Conservation (phyloP, 2,329 filamentous ascomycete genomes). For the Trichophyton verrucosum region DNA sequence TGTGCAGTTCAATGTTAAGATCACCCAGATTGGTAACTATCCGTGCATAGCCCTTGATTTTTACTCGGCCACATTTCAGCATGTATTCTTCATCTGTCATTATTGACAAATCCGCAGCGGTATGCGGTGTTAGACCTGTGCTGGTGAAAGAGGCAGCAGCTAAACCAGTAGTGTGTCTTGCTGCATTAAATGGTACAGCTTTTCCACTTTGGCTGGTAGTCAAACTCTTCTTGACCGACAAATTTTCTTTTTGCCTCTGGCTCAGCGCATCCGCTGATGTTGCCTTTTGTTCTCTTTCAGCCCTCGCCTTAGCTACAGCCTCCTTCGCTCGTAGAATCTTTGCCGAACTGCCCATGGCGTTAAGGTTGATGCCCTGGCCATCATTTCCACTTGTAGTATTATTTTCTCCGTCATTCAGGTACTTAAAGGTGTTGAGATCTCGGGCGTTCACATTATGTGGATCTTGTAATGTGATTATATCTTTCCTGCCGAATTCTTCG, state of each 20-base stretch:
- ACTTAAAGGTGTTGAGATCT: constrained; percentile 79
- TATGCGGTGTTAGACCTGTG: constrained; percentile 85
- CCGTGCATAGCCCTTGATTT: constrained; percentile 82
- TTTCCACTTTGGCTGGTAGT: constrained; percentile 19
- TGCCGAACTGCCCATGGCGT: constrained; percentile 61
- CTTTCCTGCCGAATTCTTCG: constrained; percentile 69
- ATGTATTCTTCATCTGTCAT: constrained; percentile 94
- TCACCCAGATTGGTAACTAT: constrained; percentile 76
- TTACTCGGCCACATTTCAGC: constrained; percentile 78
- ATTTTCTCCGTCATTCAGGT: constrained; percentile 67
- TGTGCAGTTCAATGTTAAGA: constrained; percentile 76
- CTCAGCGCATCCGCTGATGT: not conserved
- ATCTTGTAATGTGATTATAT: constrained; percentile 93
- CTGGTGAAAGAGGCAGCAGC: constrained; percentile 92
- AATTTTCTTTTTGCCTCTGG: not conserved
- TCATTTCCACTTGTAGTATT: constrained; percentile 30
- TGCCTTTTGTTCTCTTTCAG: constrained; percentile 50
- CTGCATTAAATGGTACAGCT: constrained; percentile 61
- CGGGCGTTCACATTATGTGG: constrained; percentile 76
- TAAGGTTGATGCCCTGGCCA: constrained; percentile 63
- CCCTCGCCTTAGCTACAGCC: constrained; percentile 79
- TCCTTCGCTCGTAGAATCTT: constrained; percentile 89
- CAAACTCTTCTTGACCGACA: not conserved
- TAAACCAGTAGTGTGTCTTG: constrained; percentile 76
- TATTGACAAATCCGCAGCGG: constrained; percentile 71